Percentiles rank a stretch among this genome's conserved stretches.
These are phyloP conservation scores for Trichosporon inkin DNA, from an alignment of 1,284 basidiomycete species.

Conservation along the genomic window DNA sequence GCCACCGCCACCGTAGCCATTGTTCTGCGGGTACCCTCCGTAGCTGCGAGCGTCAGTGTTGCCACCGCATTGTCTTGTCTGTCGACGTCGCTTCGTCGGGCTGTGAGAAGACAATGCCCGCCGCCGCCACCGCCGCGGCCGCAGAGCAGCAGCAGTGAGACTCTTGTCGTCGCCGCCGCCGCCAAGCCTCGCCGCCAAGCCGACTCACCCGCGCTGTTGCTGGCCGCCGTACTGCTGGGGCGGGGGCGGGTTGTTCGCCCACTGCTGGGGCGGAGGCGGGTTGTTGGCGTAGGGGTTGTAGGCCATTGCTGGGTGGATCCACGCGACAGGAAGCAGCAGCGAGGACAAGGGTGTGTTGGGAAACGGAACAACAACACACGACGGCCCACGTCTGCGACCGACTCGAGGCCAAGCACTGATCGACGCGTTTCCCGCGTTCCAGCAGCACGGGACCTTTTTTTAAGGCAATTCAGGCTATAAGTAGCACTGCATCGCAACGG, in stretches of 20 bases:
- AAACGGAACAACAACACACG: neutral
- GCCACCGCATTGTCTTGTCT: neutral
- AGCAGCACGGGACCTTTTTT: neutral
- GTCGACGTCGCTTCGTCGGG: too few species aligned
- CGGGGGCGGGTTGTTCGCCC: constrained; percentile 4
- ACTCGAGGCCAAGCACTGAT: neutral
- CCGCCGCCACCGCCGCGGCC: too few species aligned
- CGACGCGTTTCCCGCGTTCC: neutral
- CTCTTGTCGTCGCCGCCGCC: neutral
- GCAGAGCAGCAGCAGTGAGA: neutral
- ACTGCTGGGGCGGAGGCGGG: constrained; percentile 17
- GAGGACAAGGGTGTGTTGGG: neutral
- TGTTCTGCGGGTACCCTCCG: constrained; percentile 3
- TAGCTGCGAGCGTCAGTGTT: neutral
- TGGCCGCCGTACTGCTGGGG: constrained; percentile 8
- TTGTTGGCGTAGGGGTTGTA: constrained; percentile 18
- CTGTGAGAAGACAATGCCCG: neutral
- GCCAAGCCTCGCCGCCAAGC: neutral
- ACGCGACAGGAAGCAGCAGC: neutral
- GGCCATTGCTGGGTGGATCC: neutral
- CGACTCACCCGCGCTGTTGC: neutral
- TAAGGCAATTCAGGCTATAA: neutral
- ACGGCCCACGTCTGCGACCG: neutral
- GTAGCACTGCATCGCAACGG: neutral
- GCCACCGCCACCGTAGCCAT: constrained; percentile 4